phyloP scores from a whole-genome alignment of 2,329 filamentous ascomycete species.

The Epichloe gansuensis region DNA sequence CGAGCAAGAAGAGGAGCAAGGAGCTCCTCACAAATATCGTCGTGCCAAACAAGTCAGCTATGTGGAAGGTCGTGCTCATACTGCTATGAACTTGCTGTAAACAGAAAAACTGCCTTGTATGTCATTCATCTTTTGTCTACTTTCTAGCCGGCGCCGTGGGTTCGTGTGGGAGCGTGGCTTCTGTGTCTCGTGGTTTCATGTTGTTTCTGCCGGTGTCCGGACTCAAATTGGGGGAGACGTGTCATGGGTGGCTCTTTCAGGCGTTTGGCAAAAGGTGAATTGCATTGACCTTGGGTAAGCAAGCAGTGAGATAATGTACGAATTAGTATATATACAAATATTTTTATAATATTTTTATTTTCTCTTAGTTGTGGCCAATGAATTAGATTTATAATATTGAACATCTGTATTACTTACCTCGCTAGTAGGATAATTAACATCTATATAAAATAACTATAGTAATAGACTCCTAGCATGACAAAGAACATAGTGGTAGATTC shows the following conservation, averaged over 20 bases:
- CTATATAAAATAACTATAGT: too few species aligned
- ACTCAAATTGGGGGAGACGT: not conserved
- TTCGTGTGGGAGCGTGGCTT: not conserved
- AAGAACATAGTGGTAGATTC: too few species aligned
- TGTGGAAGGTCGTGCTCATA: slow-evolving; percentile 18
- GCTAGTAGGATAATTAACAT: too few species aligned
- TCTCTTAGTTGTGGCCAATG: too few species aligned
- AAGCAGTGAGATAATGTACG: not conserved
- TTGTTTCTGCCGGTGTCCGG: not conserved
- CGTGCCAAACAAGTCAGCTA: slow-evolving; percentile 27
- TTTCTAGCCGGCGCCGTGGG: not conserved
- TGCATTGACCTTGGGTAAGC: not conserved
- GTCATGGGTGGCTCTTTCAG: not conserved
- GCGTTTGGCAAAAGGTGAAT: not conserved
- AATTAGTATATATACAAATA: not conserved
- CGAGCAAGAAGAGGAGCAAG: slow-evolving; percentile 12
- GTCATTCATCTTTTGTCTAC: not conserved
- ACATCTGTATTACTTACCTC: too few species aligned
- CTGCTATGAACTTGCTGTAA: slow-evolving; percentile 13
- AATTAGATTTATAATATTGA: too few species aligned
- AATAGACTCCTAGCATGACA: too few species aligned
- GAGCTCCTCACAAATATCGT: slow-evolving; percentile 19
- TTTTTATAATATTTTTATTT: too few species aligned
- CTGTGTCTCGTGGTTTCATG: not conserved
- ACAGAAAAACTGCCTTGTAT: not conserved